phyloP scores from a whole-genome alignment of 169 alveolate genomes.

The Plasmodium sp. region DNA sequence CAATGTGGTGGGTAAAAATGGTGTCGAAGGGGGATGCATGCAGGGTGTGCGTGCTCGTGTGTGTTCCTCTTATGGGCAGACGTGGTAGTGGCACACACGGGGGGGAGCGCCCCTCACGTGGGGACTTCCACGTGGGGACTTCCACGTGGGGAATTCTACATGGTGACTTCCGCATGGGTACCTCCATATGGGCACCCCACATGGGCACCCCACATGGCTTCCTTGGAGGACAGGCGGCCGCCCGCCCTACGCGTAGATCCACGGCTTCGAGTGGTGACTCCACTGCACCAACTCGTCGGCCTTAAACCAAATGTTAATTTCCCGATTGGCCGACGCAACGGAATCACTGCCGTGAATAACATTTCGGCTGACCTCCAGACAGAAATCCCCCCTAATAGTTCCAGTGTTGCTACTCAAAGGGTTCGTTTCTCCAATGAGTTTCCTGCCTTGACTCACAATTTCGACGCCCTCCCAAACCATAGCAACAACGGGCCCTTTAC shows the following conservation, averaged over 20 bases:
- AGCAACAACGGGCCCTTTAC: conserved; percentile 97
- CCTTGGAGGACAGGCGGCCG: background rate
- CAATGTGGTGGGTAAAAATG: background rate
- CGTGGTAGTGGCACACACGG: background rate
- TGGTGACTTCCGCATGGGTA: no score
- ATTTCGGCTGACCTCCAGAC: conserved; percentile 95
- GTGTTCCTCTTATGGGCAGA: background rate
- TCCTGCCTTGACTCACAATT: conserved; percentile 95
- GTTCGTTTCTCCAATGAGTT: conserved; percentile 95
- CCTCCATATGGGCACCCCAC: no score
- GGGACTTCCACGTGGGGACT: background rate
- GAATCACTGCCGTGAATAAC: conserved; percentile 96
- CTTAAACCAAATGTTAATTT: conserved; percentile 96
- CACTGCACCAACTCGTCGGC: conserved; percentile 92
- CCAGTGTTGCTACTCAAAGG: conserved; percentile 85
- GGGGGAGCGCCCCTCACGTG: background rate
- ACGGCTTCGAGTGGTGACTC: conserved; percentile 71
- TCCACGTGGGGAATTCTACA: background rate
- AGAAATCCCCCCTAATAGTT: conserved; percentile 96
- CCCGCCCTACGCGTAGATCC: conserved; percentile 17
- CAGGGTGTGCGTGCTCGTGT: background rate
- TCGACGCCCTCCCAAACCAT: conserved; percentile 99
- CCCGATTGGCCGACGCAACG: conserved; percentile 95
- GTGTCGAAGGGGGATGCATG: background rate
- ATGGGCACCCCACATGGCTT: background rate